Conservation (phyloP, 305 asterid genomes). For the Plantago coronopus region DNA sequence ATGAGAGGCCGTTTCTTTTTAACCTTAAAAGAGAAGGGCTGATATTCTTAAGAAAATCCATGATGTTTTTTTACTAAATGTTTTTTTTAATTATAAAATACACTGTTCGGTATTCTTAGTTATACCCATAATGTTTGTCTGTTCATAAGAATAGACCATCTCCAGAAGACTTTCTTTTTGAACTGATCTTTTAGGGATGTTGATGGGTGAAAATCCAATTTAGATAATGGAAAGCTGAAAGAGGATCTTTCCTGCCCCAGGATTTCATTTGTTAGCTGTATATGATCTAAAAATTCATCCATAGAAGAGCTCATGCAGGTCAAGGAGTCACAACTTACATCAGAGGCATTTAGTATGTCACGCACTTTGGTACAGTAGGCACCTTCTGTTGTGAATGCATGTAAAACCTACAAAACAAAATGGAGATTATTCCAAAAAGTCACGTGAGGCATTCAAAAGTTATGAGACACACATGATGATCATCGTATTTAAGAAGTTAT, state of each 20-base stretch:
- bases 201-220: too few species aligned
- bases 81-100: too few species aligned
- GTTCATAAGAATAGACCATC: too few species aligned
- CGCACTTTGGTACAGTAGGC: conserved; percentile 89
- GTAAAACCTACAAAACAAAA: conserved; percentile 63
- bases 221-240: too few species aligned
- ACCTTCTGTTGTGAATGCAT: conserved; percentile 96
- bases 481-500: not conserved
- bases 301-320: conserved; percentile 18
- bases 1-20: too few species aligned
- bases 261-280: not conserved
- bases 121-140: too few species aligned
- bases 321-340: conserved; percentile 54
- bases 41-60: too few species aligned
- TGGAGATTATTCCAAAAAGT: not conserved
- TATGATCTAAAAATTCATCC: not conserved
- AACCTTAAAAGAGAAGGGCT: too few species aligned
- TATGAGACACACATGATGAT: not conserved
- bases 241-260: not conserved
- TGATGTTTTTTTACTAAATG: too few species aligned
- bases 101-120: too few species aligned
- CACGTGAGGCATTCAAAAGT: not conserved
- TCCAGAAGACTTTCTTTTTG: too few species aligned
- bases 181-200: too few species aligned
- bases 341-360: conserved; percentile 72